Evolutionary conservation across 257 asterid species (phyloP).

Genomic region (Gentiana straminea): DNA sequence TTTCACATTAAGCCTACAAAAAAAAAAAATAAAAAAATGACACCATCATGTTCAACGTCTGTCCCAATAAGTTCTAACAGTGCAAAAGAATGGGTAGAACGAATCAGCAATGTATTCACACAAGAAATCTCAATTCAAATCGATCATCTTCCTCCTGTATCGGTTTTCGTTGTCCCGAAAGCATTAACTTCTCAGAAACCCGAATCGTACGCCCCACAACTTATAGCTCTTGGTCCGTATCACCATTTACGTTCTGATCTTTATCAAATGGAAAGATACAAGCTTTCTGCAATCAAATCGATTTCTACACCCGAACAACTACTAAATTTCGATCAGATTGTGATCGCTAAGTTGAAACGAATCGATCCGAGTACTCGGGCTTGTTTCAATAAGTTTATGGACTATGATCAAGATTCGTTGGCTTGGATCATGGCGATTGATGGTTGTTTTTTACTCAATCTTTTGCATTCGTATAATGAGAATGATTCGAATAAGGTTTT

Average conservation of each 20-base stretch:
- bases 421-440: slow-evolving; percentile 40
- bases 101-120: slow-evolving; percentile 16
- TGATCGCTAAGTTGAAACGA: slow-evolving; percentile 15
- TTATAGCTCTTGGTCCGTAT: slow-evolving; percentile 36
- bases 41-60: neutral
- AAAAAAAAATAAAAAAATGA: neutral
- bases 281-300: slow-evolving; percentile 23
- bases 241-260: slow-evolving; percentile 38
- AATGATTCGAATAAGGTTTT: neutral
- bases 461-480: slow-evolving; percentile 9
- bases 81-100: slow-evolving; percentile 21
- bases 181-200: slow-evolving; percentile 19
- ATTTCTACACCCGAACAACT: slow-evolving; percentile 15
- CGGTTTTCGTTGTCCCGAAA: slow-evolving; percentile 30
- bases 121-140: slow-evolving; percentile 14
- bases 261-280: slow-evolving; percentile 31
- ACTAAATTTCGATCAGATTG: slow-evolving; percentile 12
- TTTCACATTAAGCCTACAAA: slow-evolving; percentile 1
- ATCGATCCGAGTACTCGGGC: slow-evolving; percentile 27
- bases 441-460: slow-evolving; percentile 25
- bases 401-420: slow-evolving; percentile 25
- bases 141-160: slow-evolving; percentile 22
- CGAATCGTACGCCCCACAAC: slow-evolving; percentile 35
- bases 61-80: slow-evolving; percentile 13
- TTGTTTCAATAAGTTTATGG: slow-evolving; percentile 30